Conservation (phyloP, 179 eudicot genomes). For the Spergularia azorica region DNA sequence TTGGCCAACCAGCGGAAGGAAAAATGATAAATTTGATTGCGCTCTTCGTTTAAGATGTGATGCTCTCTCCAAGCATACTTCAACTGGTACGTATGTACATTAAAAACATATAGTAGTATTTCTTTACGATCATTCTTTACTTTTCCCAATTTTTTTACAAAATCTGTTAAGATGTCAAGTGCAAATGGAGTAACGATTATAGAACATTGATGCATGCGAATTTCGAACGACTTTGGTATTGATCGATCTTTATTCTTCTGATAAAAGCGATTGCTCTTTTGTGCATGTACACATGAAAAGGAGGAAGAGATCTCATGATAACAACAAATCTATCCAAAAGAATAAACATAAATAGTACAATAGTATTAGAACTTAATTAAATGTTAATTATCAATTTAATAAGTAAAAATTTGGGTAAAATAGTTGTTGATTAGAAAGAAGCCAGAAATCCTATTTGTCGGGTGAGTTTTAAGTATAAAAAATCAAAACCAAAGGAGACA, state of each 20-base stretch:
- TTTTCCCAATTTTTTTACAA: no score
- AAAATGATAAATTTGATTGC: conserved; percentile 19
- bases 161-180: no score
- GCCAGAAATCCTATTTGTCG: conserved; percentile 13
- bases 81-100: conserved; percentile 39
- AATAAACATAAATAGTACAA: no score
- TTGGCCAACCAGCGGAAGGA: conserved; percentile 25
- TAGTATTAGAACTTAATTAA: neutral
- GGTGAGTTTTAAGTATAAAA: conserved; percentile 9
- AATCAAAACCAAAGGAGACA: conserved; percentile 11
- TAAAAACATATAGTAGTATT: no score
- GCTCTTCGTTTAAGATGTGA: conserved; percentile 39
- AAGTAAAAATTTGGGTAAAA: neutral
- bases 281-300: neutral
- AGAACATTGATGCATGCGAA: no score
- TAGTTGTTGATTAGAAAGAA: conserved; percentile 15
- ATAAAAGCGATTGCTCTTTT: neutral
- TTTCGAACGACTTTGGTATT: no score
- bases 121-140: neutral
- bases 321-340: neutral
- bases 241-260: neutral
- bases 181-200: no score
- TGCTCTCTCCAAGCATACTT: conserved; percentile 48
- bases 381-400: neutral
- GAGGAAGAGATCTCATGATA: neutral